A percentile compares a stretch with the other conserved stretches of the same genome.
These are phyloP conservation scores for Dysphania ambrosioides DNA, from an alignment of 148 eudicot genomes.

Conservation along the genomic window DNA sequence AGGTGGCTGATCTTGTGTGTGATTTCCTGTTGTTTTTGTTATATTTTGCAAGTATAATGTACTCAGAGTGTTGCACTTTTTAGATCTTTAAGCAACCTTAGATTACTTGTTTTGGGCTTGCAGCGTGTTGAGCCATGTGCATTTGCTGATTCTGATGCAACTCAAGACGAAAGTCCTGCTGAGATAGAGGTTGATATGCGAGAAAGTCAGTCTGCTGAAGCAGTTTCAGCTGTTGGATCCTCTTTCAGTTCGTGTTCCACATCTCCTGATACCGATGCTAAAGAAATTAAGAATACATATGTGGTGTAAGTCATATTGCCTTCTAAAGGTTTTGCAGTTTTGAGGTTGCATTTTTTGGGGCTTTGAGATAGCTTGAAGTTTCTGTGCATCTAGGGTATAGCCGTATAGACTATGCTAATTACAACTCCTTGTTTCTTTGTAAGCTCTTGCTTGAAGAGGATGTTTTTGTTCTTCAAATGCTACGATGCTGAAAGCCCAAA, in stretches of 20 bases:
- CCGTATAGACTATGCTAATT: background rate
- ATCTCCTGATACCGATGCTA: slow-evolving; percentile 63
- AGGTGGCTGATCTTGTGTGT: slow-evolving; percentile 84
- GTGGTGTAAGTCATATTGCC: slow-evolving; percentile 69
- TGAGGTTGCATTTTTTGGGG: background rate
- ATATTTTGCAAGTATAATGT: background rate
- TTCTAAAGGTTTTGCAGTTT: background rate
- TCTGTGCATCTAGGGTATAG: background rate
- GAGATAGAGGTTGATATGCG: slow-evolving; percentile 36
- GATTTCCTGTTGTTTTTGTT: background rate
- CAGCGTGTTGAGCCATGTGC: slow-evolving; percentile 69
- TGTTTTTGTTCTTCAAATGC: background rate
- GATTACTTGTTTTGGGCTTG: slow-evolving; percentile 2
- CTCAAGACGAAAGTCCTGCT: slow-evolving; percentile 32
- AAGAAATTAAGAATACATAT: slow-evolving; percentile 89
- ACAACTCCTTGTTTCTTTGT: background rate
- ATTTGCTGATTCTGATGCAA: slow-evolving; percentile 25
- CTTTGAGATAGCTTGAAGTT: slow-evolving; percentile 1
- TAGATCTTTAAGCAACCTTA: background rate
- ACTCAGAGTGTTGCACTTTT: background rate
- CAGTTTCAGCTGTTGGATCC: slow-evolving; percentile 35
- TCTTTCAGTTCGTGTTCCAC: slow-evolving; percentile 41
- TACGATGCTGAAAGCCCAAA: background rate
- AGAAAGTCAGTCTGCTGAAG: slow-evolving; percentile 39
- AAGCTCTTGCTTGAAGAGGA: background rate